These are phyloP conservation scores for Alectoria sarmentosa DNA, from an alignment of 495 filamentous ascomycete species.

Conservation along the genomic window DNA sequence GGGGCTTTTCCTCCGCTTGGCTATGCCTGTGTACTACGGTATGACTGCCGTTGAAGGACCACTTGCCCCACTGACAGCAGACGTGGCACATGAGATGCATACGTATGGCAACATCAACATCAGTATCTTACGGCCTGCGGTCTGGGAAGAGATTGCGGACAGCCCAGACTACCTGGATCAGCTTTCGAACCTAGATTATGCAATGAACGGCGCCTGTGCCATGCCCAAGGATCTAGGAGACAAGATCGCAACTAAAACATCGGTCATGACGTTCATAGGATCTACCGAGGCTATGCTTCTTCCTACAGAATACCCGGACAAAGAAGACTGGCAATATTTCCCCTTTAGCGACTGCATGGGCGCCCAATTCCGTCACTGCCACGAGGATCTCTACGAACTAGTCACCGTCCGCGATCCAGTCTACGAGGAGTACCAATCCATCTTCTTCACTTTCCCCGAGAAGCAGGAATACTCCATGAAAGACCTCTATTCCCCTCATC, in stretches of 20 bases:
- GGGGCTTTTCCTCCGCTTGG: neutral
- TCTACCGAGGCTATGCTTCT: slow-evolving; percentile 37
- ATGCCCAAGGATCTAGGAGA: slow-evolving; percentile 26
- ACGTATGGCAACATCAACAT: slow-evolving; percentile 9
- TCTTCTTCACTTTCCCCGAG: slow-evolving; percentile 47
- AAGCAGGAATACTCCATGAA: slow-evolving; percentile 42
- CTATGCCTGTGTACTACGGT: slow-evolving; percentile 11
- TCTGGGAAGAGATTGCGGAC: slow-evolving; percentile 19
- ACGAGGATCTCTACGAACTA: slow-evolving; percentile 38
- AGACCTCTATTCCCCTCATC: slow-evolving; percentile 46
- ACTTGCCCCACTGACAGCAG: slow-evolving; percentile 32
- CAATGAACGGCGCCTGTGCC: slow-evolving; percentile 25
- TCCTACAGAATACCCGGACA: slow-evolving; percentile 21
- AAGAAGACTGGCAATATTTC: slow-evolving; percentile 43
- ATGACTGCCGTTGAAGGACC: slow-evolving; percentile 37
- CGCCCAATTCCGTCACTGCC: slow-evolving; percentile 33
- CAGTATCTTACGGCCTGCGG: slow-evolving; percentile 10
- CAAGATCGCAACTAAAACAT: slow-evolving; percentile 23
- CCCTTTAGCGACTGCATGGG: slow-evolving; percentile 37
- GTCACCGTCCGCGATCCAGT: slow-evolving; percentile 40
- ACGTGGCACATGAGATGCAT: slow-evolving; percentile 5
- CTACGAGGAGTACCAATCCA: slow-evolving; percentile 35
- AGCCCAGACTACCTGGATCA: slow-evolving; percentile 21
- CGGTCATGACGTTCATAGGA: slow-evolving; percentile 23
- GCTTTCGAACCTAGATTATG: slow-evolving; percentile 5